phyloP scores from a whole-genome alignment of 805 yeast species.

The Lipomyces starkeyi region DNA sequence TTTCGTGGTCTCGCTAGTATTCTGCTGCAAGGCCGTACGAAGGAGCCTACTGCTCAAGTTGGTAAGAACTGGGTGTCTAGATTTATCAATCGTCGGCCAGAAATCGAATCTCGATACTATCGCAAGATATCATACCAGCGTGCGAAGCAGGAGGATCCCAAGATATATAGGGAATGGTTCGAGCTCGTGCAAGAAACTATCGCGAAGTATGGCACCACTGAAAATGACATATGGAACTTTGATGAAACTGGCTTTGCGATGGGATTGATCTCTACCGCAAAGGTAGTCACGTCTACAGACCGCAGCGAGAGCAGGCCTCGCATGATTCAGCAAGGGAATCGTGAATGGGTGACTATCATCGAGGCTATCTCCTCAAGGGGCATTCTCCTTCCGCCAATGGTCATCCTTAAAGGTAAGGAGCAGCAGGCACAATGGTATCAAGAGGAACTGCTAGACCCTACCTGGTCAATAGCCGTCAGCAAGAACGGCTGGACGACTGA shows the following conservation, averaged over 20 bases:
- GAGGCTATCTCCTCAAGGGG: slow-evolving; percentile 19
- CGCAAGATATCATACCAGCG: too few relatives aligned
- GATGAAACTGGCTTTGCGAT: slow-evolving; percentile 22
- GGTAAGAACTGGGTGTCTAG: too few relatives aligned
- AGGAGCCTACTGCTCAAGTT: too few relatives aligned
- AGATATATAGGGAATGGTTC: neutral
- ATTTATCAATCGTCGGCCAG: too few relatives aligned
- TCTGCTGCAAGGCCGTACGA: too few relatives aligned
- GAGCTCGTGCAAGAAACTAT: neutral
- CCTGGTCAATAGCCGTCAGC: slow-evolving; percentile 11
- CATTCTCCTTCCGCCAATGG: slow-evolving; percentile 18
- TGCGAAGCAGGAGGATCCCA: neutral
- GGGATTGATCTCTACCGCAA: slow-evolving; percentile 13
- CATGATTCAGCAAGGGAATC: slow-evolving; percentile 10
- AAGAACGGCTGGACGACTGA: slow-evolving; percentile 17
- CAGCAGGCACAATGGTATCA: slow-evolving; percentile 17
- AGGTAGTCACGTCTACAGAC: slow-evolving; percentile 7
- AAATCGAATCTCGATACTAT: too few relatives aligned
- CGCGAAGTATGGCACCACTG: neutral
- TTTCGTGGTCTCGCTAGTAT: too few relatives aligned
- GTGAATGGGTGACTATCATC: slow-evolving; percentile 23
- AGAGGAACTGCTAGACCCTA: slow-evolving; percentile 9
- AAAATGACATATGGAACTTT: slow-evolving; percentile 9
- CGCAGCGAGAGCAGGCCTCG: slow-evolving; percentile 3
- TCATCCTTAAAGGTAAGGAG: slow-evolving; percentile 10